phyloP scores from a whole-genome alignment of 371 early-diverging fungal genomes.

The Rhizopus sp. region DNA sequence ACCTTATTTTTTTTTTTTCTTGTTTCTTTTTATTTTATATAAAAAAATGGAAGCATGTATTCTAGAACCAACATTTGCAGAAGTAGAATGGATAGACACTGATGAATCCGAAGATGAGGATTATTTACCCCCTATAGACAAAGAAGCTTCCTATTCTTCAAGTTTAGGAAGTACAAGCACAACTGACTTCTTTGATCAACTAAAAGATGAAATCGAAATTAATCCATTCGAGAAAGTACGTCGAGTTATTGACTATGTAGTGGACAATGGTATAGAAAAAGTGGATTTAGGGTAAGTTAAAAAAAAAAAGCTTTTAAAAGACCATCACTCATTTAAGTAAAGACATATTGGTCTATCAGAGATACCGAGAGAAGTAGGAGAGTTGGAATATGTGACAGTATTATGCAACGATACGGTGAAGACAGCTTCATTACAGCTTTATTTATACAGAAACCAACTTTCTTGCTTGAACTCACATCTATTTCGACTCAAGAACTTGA shows the following conservation, averaged over 20 bases:
- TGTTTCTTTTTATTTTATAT: too few relatives aligned
- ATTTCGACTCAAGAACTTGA: constrained; percentile 51
- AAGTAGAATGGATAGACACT: constrained; percentile 45
- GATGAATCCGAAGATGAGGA: constrained; percentile 48
- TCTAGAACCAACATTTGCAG: not conserved
- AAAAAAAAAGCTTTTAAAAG: not conserved
- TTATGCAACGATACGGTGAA: constrained; percentile 50
- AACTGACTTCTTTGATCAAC: constrained; percentile 10
- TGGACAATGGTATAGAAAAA: constrained; percentile 56
- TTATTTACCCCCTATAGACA: constrained; percentile 34
- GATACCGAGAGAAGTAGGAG: constrained; percentile 55
- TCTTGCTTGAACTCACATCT: constrained; percentile 38
- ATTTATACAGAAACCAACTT: constrained; percentile 51
- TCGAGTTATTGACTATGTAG: constrained; percentile 48
- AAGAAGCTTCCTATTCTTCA: not conserved
- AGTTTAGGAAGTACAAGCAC: constrained; percentile 8
- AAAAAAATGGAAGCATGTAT: too few relatives aligned
- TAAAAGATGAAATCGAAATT: constrained; percentile 16
- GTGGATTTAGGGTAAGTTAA: constrained; percentile 60
- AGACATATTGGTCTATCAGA: constrained; percentile 51
- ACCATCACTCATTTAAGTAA: not conserved
- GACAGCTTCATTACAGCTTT: constrained; percentile 50
- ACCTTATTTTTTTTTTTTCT: too few relatives aligned
- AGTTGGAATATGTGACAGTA: constrained; percentile 53
- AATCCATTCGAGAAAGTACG: constrained; percentile 40